Evolutionary conservation across 805 yeast genomes (phyloP), one percentile per base, ranked within the genome.

Genomic region (Teunomyces cretensis): DNA sequence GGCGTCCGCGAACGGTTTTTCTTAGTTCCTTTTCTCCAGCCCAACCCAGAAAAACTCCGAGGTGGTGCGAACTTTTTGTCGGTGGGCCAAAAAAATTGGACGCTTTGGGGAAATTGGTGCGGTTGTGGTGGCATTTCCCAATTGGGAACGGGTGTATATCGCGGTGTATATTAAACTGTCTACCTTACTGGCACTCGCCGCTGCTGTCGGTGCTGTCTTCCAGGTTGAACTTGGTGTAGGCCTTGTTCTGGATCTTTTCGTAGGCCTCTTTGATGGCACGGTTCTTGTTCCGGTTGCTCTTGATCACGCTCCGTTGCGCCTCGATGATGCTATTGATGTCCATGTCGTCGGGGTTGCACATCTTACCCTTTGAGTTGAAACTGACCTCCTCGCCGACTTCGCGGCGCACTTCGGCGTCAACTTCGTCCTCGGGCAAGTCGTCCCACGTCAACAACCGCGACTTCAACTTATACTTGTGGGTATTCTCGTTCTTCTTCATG

Each of bases 371-470:
- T 22, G 72, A 59, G 48, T 74, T 72, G 54, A 68, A 70, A 7
- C 57, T 42, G 13, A 70, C 66, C 50, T 70, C 76, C 27, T 62
- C 66, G 5, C 61, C 56, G 15, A 68, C 60, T 50, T 70, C 76
- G 45, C 57, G 62, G 14, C 58, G 58, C 6, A 70, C 62, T 44
- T 64, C 69, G n/a, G 57, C 58, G 31, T 68, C 74, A 22, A 68
- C 62, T 24, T 67, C 74, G 5, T 58, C 60, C 15, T 70, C 77
- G 11, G 76, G 74, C 17, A 77, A 50, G 51, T 80, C 88, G 42
- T 79, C 81, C 96, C 96, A 89, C 22, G 86, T 84, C 33, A 75
- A 76, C 50, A 91, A 57, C 32, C 74, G 77, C 0, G 92, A 85
- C 52, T 77, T 67, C 43, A 90, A 67, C 32, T 58, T 60, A 58